These are phyloP conservation scores for Vachellia pachyceras DNA, from an alignment of 306 rosid genomes.

Conservation along the genomic window DNA sequence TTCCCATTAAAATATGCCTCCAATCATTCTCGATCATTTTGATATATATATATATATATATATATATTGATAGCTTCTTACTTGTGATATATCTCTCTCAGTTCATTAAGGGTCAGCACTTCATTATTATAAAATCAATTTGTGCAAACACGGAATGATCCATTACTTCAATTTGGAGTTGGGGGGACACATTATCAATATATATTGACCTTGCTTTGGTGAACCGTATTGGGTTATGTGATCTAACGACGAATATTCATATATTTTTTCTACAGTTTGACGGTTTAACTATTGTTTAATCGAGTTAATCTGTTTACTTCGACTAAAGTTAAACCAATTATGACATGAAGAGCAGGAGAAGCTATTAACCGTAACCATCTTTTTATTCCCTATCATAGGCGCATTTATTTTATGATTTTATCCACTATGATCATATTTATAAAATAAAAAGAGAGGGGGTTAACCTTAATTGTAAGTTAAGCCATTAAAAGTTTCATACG, in stretches of 20 bases:
- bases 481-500: too few relatives aligned
- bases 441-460: too few relatives aligned
- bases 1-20: conserved; percentile 25
- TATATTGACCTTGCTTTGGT: conserved; percentile 36
- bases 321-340: neutral
- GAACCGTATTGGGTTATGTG: conserved; percentile 10
- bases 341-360: neutral
- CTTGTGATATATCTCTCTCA: conserved; percentile 17
- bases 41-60: too few relatives aligned
- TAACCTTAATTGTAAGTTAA: too few relatives aligned
- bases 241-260: conserved; percentile 5
- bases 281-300: conserved; percentile 2
- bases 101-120: conserved; percentile 35
- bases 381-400: neutral
- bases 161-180: conserved; percentile 17
- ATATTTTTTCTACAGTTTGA: neutral
- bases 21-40: conserved; percentile 20
- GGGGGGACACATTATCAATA: neutral
- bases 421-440: neutral
- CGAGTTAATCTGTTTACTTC: neutral
- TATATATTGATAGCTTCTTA: neutral
- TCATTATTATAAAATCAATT: conserved; percentile 1
- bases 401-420: neutral
- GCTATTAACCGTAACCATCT: neutral
- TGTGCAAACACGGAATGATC: conserved; percentile 31